Percentiles rank a stretch among this genome's conserved stretches.
phyloP scores from a whole-genome alignment of 768 basidiomycete genomes.

The Naematelia aurantialba region DNA sequence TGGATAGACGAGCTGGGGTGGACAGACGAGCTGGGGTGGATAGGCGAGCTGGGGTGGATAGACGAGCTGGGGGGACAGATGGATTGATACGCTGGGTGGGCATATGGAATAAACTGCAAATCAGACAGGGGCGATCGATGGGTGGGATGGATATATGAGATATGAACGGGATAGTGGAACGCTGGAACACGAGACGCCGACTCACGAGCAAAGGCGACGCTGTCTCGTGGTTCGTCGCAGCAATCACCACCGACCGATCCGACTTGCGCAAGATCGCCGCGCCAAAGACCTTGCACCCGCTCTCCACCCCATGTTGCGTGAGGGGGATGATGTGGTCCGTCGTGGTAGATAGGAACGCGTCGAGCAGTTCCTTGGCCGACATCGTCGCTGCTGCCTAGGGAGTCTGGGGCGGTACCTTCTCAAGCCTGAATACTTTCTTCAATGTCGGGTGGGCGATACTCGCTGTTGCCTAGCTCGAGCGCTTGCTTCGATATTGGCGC shows the following conservation, averaged over 20 bases:
- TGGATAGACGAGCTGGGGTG: no score
- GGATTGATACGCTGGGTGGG: no score
- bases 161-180: no score
- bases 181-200: no score
- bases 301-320: conserved; percentile 19
- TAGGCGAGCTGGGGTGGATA: no score
- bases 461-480: background rate
- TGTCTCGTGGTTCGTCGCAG: conserved; percentile 33
- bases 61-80: no score
- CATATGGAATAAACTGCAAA: no score
- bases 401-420: background rate
- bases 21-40: no score
- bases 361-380: conserved; percentile 12
- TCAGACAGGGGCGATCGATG: no score
- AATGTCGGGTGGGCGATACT: background rate
- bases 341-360: conserved; percentile 24
- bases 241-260: conserved; percentile 23
- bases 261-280: conserved; percentile 33
- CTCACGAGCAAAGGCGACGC: conserved; percentile 29
- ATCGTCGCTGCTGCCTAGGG: conserved; percentile 2
- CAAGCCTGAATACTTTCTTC: background rate
- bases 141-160: no score
- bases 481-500: no score
- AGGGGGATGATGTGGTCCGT: conserved; percentile 31
- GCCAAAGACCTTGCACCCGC: conserved; percentile 40